Percentiles rank a stretch among this genome's conserved stretches.
phyloP scores from a whole-genome alignment of 2,329 filamentous ascomycete genomes.

The Trichoderma lentiforme region DNA sequence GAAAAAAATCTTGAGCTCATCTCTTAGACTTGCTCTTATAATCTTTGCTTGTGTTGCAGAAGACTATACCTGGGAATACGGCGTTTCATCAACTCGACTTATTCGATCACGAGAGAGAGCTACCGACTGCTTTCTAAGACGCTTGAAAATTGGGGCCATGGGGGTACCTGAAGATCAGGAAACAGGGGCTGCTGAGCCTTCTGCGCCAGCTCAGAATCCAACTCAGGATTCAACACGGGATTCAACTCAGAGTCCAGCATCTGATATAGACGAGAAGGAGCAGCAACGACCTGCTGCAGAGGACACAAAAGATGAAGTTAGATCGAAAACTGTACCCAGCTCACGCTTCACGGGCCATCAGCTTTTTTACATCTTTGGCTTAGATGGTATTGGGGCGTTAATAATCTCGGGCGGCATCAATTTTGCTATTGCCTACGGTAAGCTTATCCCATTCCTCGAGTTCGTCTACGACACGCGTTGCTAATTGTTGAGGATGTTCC shows the following conservation, averaged over 20 bases:
- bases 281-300: not conserved
- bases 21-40: not conserved
- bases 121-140: not conserved
- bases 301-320: not conserved
- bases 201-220: not conserved
- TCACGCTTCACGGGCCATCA: not conserved
- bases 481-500: not conserved
- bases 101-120: not conserved
- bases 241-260: not conserved
- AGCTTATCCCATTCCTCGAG: not conserved
- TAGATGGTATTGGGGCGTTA: constrained; percentile 1
- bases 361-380: constrained; percentile 10
- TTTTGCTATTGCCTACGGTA: constrained; percentile 9
- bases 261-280: not conserved
- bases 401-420: constrained; percentile 6
- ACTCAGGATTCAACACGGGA: not conserved
- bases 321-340: not conserved
- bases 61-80: not conserved
- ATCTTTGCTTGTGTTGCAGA: not conserved
- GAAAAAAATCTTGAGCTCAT: not conserved
- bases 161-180: not conserved
- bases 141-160: not conserved
- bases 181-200: not conserved
- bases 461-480: not conserved
- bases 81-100: not conserved